A percentile compares a stretch with the other conserved stretches of the same genome.
Conservation (phyloP, 352 stramenopile species). For the Globisporangium perplexum region DNA sequence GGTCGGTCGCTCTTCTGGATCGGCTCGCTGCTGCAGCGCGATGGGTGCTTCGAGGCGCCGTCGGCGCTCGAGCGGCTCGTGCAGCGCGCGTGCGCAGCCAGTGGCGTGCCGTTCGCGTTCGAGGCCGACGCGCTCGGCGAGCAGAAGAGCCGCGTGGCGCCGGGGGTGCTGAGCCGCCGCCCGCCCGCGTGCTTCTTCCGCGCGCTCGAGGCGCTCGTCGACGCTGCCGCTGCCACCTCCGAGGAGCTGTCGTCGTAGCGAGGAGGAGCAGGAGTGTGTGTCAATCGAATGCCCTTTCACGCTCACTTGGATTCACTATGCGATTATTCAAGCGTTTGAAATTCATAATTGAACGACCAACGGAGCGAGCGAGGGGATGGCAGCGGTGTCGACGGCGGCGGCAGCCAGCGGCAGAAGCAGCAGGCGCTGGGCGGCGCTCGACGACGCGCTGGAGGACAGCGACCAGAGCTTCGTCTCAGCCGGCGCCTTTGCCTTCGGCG, state of each 20-base stretch:
- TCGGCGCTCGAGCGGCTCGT: conserved; percentile 49
- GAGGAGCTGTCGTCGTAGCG: too few species aligned
- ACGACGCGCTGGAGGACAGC: conserved; percentile 56
- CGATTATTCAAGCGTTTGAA: background rate
- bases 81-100: conserved; percentile 31
- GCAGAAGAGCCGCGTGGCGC: conserved; percentile 42
- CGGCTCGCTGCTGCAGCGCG: conserved; percentile 59
- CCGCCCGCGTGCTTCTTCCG: conserved; percentile 57
- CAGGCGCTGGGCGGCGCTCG: conserved; percentile 40
- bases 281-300: background rate
- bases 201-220: conserved; percentile 30
- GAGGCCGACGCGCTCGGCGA: conserved; percentile 52
- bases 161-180: conserved; percentile 59
- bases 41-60: conserved; percentile 61
- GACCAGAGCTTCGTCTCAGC: conserved; percentile 33
- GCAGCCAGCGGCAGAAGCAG: conserved; percentile 5
- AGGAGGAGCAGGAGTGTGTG: background rate
- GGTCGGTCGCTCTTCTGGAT: conserved; percentile 62
- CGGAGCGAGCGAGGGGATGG: background rate
- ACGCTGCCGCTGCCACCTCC: conserved; percentile 5
- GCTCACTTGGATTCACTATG: background rate
- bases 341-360: background rate
- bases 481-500: background rate
- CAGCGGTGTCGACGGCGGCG: conserved; percentile 1
- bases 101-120: conserved; percentile 49